Base-by-base conservation (phyloP, 208 protist species). In the Trypanosoma scelopori region DNA sequence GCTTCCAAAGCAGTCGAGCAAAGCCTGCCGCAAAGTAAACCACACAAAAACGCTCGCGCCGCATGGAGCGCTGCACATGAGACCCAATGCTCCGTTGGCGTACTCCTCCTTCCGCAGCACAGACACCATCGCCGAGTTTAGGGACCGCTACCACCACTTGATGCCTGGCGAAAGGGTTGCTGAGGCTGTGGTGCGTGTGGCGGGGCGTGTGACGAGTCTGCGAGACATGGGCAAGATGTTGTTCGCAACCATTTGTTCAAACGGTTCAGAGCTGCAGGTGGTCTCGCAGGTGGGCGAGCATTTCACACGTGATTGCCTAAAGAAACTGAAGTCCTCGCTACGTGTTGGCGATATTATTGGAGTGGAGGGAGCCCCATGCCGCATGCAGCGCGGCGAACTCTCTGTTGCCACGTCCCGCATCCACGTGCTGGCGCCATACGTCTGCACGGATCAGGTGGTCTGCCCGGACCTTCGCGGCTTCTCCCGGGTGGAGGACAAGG, bases 291-390 rank as follows among this genome's bases (percentile, higher is more conserved):
- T 87, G 5, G 71, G 59, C 23, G 77, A 78, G 15, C 37, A 65
- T 23, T 79, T 90, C 59, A 76, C 65, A 20, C 84, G 82, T 65
- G 73, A 71, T 12, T 71, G 78, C 32, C 69, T 96, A 16, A 79
- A 82, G 56, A 51, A 71, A 12, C 66, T 93, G 48, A 78, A 62
- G 30, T 63, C 65, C 15, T 58, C 71, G 6, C 23, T 96, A 22
- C 81, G 80, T 7, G 66, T 83, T 18, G 94, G 94, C 3, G 94
- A 97, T 59, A 89, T 96, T 60, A 56, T 97, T 56, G 91, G 92
- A 13, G 83, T 77, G n/a, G 84, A 71, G 28, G 94, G 94, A 6
- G 37, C 67, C 22, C 86, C 90, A 13, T 87, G 78, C 12, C 81
- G 88, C 50, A 94, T 85, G 20, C 68, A 76, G 25, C 84, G 82